Base-by-base conservation (phyloP, 768 basidiomycete genomes). In the Suillus tomentosus region DNA sequence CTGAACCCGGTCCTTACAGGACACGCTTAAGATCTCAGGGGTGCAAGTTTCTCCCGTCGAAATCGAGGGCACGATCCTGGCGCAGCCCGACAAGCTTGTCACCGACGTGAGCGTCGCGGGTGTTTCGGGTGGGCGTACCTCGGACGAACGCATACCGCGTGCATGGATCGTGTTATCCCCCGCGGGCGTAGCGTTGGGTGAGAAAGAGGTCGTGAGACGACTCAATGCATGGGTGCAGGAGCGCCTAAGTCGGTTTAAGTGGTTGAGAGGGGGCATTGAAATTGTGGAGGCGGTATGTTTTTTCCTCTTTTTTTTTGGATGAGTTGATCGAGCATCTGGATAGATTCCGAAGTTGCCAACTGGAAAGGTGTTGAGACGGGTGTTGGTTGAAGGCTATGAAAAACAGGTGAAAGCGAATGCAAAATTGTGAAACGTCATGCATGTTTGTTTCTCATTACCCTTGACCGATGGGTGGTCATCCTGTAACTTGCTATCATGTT, bases 11-110 rank as follows among this genome's bases (percentile, higher is more conserved):
- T 58, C 5, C 45, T 37, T 11, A 13, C 53, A 89, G 85, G 90
- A 91, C 69, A 90, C 85, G 0, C 77, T 92, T 22, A 92, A 91
- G 71, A 81, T 92, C 13, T 89, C 88, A 0, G 90, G 89, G 5
- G 77, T 76, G 24, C 90, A 91, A 73, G 90, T 91, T 0, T 89
- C 90, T 0, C 90, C 90, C 0, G 80, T 82, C 15, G 90, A 92
- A 70, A 87, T 91, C 65, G 90, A 91, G 72, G 79, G 83, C 55
- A 80, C 80, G 31, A 77, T 91, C 3, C 78, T 87, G 17, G 80
- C 81, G 0, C 83, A 91, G 51, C 88, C 89, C 0, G 78, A 79
- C 14, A 78, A 78, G 48, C 79, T 89, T 61, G 82, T 91, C 65
- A 74, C 70, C 14, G 90, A 91, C 67, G 87, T 80, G 9, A 80